Conservation (phyloP, 352 stramenopile genomes). For the Pythium aquatile region DNA sequence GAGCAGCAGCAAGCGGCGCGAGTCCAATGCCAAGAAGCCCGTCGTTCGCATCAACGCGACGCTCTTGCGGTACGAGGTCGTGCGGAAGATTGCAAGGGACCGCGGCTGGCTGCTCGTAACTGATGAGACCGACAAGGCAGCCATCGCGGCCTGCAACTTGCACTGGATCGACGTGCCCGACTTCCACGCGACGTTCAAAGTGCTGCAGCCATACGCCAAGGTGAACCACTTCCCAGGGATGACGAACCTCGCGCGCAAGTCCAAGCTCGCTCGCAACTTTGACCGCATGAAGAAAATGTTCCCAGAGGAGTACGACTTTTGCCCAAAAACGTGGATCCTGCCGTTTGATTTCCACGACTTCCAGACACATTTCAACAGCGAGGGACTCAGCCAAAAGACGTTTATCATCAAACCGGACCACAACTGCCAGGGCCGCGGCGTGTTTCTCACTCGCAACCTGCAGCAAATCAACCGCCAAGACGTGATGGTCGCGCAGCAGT, state of each 20-base stretch:
- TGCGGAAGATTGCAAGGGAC: constrained; percentile 73
- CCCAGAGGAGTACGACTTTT: constrained; percentile 92
- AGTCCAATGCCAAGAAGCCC: constrained; percentile 35
- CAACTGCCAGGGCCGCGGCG: constrained; percentile 88
- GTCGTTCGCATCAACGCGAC: constrained; percentile 71
- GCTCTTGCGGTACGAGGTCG: constrained; percentile 78
- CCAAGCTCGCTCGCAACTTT: constrained; percentile 93
- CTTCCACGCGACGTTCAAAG: constrained; percentile 88
- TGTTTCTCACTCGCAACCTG: constrained; percentile 93
- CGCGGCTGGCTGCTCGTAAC: constrained; percentile 75
- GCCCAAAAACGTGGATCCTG: constrained; percentile 96
- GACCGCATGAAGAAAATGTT: constrained; percentile 95
- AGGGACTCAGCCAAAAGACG: constrained; percentile 86
- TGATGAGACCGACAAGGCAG: constrained; percentile 68
- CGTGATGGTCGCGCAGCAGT: constrained; percentile 86
- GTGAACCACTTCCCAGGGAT: constrained; percentile 97
- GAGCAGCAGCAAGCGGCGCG: neutral
- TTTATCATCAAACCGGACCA: constrained; percentile 97
- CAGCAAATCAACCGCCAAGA: constrained; percentile 87
- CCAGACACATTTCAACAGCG: constrained; percentile 86
- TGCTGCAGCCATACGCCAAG: constrained; percentile 90
- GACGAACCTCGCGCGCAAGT: constrained; percentile 94
- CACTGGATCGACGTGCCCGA: constrained; percentile 95
- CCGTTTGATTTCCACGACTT: constrained; percentile 93
- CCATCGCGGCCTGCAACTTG: constrained; percentile 82